phyloP scores from a whole-genome alignment of 2,329 filamentous ascomycete genomes.

The Boeremia lycopersici region DNA sequence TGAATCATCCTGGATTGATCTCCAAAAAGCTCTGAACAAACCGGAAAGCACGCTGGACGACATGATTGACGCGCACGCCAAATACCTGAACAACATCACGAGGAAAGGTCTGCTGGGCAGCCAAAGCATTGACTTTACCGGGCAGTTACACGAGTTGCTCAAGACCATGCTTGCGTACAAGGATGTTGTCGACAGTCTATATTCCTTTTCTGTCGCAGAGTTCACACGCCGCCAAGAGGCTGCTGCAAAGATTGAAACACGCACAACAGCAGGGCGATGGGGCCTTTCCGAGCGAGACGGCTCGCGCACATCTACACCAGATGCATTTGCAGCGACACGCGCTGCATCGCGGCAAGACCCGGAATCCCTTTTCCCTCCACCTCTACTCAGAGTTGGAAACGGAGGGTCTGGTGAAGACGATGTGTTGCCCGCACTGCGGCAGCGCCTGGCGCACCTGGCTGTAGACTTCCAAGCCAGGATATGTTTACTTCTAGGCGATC shows the following conservation, averaged over 20 bases:
- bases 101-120: slow-evolving; percentile 92
- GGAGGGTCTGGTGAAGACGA: slow-evolving; percentile 59
- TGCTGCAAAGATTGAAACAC: slow-evolving; percentile 72
- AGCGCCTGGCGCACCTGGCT: slow-evolving; percentile 73
- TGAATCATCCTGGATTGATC: slow-evolving; percentile 90
- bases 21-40: slow-evolving; percentile 80
- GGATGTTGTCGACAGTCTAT: slow-evolving; percentile 90
- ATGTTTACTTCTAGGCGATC: slow-evolving; percentile 82
- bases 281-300: slow-evolving; percentile 62
- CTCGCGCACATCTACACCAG: slow-evolving; percentile 21
- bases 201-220: slow-evolving; percentile 92
- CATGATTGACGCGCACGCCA: slow-evolving; percentile 87
- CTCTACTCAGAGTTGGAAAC: slow-evolving; percentile 42
- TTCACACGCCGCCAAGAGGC: slow-evolving; percentile 90
- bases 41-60: slow-evolving; percentile 93
- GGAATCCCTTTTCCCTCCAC: slow-evolving; percentile 52
- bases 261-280: slow-evolving; percentile 69
- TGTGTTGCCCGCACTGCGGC: slow-evolving; percentile 76
- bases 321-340: slow-evolving; percentile 22
- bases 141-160: slow-evolving; percentile 88
- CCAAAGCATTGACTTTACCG: slow-evolving; percentile 73
- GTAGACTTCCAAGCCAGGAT: slow-evolving; percentile 77
- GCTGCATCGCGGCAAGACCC: slow-evolving; percentile 37
- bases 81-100: slow-evolving; percentile 91
- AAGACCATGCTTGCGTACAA: slow-evolving; percentile 94